phyloP scores from a whole-genome alignment of 2,329 filamentous ascomycete species.

The Penicillium glabrum region DNA sequence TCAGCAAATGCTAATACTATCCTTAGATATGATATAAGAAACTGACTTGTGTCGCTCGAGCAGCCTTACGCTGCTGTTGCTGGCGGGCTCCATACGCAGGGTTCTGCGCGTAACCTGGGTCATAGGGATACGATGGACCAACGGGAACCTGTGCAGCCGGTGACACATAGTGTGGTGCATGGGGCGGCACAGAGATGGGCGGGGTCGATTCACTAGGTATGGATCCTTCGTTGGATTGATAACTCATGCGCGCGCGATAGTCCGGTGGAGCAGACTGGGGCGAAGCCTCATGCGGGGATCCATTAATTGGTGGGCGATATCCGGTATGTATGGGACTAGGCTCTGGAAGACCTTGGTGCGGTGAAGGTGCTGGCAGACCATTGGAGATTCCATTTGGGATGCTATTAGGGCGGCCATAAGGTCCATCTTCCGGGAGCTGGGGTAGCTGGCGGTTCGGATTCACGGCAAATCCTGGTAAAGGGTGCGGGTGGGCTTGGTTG shows the following conservation, averaged over 20 bases:
- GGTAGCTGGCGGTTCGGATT: constrained; percentile 36
- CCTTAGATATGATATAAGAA: too few species aligned
- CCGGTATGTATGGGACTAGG: constrained; percentile 24
- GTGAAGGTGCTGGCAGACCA: constrained; percentile 31
- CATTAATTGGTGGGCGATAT: constrained; percentile 35
- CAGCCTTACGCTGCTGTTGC: constrained; percentile 31
- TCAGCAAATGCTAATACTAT: constrained; percentile 2
- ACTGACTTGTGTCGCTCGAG: constrained; percentile 42
- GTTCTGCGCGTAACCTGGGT: constrained; percentile 31
- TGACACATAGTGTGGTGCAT: constrained; percentile 28
- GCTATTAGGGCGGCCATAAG: constrained; percentile 31
- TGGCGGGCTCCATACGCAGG: constrained; percentile 35
- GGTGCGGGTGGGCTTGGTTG: constrained; percentile 24
- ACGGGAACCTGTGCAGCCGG: constrained; percentile 27
- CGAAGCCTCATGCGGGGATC: constrained; percentile 30
- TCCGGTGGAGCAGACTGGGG: constrained; percentile 35
- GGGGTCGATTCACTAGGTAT: constrained; percentile 30
- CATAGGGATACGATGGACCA: constrained; percentile 27
- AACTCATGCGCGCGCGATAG: constrained; percentile 34
- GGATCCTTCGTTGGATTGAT: constrained; percentile 27
- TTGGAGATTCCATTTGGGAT: constrained; percentile 27
- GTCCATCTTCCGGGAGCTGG: constrained; percentile 33
- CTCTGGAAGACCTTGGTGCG: constrained; percentile 24
- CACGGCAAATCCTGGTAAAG: constrained; percentile 29
- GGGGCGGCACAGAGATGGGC: constrained; percentile 30